Conservation (phyloP, 306 rosid species). For the Aeschynomene evenia region DNA sequence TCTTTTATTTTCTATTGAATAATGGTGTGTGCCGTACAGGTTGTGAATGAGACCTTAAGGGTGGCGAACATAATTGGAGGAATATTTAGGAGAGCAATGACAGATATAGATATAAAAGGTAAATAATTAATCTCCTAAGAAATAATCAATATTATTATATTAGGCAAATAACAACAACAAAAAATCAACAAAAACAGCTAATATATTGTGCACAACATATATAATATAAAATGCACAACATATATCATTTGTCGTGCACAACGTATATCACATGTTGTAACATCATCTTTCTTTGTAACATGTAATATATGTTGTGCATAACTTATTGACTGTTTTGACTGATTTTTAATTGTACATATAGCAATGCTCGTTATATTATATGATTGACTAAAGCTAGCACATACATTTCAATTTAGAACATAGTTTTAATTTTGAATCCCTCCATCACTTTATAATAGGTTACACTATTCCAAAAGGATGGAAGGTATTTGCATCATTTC, state of each 20-base stretch:
- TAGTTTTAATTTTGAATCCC: not conserved
- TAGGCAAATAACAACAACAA: no score
- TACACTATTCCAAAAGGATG: conserved; percentile 94
- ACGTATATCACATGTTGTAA: no score
- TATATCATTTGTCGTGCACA: no score
- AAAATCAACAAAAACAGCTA: no score
- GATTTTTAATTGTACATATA: no score
- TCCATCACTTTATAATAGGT: conserved; percentile 48
- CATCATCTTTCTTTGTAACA: no score
- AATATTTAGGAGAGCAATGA: conserved; percentile 74
- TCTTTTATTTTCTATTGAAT: not conserved
- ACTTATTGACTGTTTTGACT: no score
- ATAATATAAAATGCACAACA: no score
- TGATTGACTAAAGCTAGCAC: not conserved
- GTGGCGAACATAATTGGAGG: conserved; percentile 87
- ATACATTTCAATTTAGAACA: not conserved
- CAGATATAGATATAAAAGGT: conserved; percentile 84
- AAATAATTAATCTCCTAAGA: not conserved
- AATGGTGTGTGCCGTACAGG: conserved; percentile 41
- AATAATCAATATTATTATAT: not conserved
- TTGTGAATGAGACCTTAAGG: conserved; percentile 88
- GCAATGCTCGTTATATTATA: not conserved
- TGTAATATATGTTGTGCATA: no score
- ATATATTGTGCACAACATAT: no score
- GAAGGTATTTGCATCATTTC: conserved; percentile 91